Conservation (phyloP, 2,329 filamentous ascomycete genomes). For the Kalmusia sp. region DNA sequence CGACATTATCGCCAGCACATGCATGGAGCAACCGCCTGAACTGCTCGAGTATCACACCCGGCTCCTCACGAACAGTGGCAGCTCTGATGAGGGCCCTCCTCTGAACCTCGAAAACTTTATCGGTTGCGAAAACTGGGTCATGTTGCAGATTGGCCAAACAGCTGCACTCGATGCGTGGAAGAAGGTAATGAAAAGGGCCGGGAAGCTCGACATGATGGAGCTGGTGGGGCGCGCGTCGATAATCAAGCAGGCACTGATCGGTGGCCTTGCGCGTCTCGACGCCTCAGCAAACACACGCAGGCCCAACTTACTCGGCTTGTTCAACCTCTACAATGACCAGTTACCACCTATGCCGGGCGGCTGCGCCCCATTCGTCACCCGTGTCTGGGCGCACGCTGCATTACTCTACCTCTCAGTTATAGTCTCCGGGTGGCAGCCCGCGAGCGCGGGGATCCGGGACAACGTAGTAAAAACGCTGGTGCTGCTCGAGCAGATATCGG, state of each 20-base stretch:
- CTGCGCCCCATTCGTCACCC: slow-evolving; percentile 14
- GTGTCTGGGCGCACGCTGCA: slow-evolving; percentile 29
- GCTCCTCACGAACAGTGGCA: slow-evolving; percentile 38
- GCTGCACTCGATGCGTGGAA: slow-evolving; percentile 13
- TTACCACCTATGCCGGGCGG: slow-evolving; percentile 8
- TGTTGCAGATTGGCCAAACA: slow-evolving; percentile 9
- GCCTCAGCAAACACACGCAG: slow-evolving; percentile 7
- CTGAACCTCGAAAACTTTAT: slow-evolving; percentile 8
- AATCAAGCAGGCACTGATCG: slow-evolving; percentile 11
- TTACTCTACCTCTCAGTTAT: slow-evolving; percentile 25
- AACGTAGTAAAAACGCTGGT: slow-evolving; percentile 20
- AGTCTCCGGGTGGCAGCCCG: slow-evolving; percentile 30
- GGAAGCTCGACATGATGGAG: slow-evolving; percentile 12
- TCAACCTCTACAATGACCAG: slow-evolving; percentile 8
- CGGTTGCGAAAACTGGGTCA: slow-evolving; percentile 14
- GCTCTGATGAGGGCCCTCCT: slow-evolving; percentile 4
- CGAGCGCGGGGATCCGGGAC: slow-evolving; percentile 16
- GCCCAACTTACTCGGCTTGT: slow-evolving; percentile 7
- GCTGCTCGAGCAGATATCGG: slow-evolving; percentile 16
- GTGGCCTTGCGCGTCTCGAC: slow-evolving; percentile 14
- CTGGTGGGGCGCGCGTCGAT: slow-evolving; percentile 9
- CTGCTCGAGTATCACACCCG: slow-evolving; percentile 51
- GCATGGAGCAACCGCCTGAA: slow-evolving; percentile 52
- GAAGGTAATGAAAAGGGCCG: slow-evolving; percentile 6
- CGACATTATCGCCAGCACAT: slow-evolving; percentile 60